phyloP scores from a whole-genome alignment of 345 rosid genomes.

The Sonneratia alba region DNA sequence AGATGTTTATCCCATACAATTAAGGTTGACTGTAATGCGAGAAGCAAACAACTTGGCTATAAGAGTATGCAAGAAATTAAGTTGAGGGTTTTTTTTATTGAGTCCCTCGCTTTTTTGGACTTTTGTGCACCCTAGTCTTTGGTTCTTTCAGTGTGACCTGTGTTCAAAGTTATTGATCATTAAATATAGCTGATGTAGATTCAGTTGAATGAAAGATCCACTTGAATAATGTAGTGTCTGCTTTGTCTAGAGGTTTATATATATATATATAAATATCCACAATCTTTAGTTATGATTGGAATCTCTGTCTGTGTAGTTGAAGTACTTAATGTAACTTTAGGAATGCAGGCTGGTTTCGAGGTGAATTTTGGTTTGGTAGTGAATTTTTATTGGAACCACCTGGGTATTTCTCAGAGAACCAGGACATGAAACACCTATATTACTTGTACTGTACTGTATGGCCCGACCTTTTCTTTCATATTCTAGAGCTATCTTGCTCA shows the following conservation, averaged over 20 bases:
- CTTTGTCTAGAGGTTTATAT: background rate
- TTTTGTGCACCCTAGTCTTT: background rate
- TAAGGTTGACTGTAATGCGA: constrained; percentile 61
- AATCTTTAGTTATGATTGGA: background rate
- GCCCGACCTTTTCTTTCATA: background rate
- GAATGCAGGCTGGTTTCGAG: background rate
- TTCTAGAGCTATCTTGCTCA: background rate
- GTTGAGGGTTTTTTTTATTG: background rate
- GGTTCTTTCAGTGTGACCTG: background rate
- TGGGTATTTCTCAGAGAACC: background rate
- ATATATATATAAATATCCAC: background rate
- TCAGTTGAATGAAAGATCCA: background rate
- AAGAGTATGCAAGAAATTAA: constrained; percentile 82
- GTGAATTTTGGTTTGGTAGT: background rate
- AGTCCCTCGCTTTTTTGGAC: no score
- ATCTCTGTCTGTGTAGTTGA: background rate
- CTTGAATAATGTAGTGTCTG: background rate
- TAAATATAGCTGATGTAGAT: background rate
- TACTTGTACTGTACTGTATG: background rate
- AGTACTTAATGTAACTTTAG: background rate
- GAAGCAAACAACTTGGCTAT: constrained; percentile 68
- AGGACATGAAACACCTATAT: background rate
- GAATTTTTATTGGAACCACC: background rate
- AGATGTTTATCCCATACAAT: constrained; percentile 88
- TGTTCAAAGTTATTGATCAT: background rate